phyloP scores from a whole-genome alignment of 805 yeast genomes.

The Saturnispora bothae region DNA sequence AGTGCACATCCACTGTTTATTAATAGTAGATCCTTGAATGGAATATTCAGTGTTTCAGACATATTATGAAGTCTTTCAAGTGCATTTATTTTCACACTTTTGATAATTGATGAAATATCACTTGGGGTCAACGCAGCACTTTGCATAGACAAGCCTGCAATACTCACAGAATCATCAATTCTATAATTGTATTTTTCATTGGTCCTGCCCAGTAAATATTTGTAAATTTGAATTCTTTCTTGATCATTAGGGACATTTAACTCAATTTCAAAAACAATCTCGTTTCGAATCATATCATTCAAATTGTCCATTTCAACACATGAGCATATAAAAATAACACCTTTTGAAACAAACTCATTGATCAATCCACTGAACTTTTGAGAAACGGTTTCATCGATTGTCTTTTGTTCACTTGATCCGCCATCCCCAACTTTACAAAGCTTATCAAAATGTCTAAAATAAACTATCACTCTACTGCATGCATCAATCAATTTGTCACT shows the following conservation, averaged over 20 bases:
- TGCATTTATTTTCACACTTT: constrained; percentile 51
- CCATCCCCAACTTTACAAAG: constrained; percentile 59
- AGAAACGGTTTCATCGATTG: constrained; percentile 29
- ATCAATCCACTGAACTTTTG: constrained; percentile 49
- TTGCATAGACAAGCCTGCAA: constrained; percentile 57
- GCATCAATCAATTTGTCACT: constrained; percentile 50
- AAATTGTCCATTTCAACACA: constrained; percentile 58
- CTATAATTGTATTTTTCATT: constrained; percentile 16
- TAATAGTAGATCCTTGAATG: constrained; percentile 28
- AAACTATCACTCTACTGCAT: constrained; percentile 40
- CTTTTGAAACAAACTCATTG: constrained; percentile 38
- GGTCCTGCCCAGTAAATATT: constrained; percentile 29
- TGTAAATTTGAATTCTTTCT: constrained; percentile 60
- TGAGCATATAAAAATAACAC: constrained; percentile 54
- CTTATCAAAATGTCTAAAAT: constrained; percentile 64
- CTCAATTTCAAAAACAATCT: constrained; percentile 66
- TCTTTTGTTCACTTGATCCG: constrained; percentile 28
- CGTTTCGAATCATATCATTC: constrained; percentile 53
- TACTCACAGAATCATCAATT: constrained; percentile 41
- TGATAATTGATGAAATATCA: constrained; percentile 64
- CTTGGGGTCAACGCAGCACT: constrained; percentile 89
- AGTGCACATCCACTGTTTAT: constrained; percentile 45
- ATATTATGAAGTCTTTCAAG: constrained; percentile 35
- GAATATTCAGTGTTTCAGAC: constrained; percentile 17
- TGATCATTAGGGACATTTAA: constrained; percentile 68